These are phyloP conservation scores for Penicillium sp. DNA, from an alignment of 2,329 filamentous ascomycete species.

Conservation along the genomic window DNA sequence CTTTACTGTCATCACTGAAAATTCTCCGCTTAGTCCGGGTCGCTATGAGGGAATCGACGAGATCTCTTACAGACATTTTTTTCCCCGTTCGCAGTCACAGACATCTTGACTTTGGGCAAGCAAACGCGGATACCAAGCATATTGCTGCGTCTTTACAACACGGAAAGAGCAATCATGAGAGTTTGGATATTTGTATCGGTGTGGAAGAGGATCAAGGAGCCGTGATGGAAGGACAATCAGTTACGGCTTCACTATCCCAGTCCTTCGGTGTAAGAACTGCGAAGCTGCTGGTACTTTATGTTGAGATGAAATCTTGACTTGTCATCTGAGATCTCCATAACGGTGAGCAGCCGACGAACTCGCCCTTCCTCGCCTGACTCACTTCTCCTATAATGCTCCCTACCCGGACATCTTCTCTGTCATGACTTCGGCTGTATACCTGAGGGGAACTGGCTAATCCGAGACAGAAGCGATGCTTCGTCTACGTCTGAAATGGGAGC, in stretches of 20 bases:
- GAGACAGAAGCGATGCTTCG: background rate
- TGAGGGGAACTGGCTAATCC: background rate
- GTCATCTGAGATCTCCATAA: background rate
- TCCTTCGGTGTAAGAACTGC: background rate
- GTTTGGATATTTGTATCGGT: too few species aligned
- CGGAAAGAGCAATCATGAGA: too few species aligned
- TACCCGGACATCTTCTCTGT: background rate
- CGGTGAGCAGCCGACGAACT: background rate
- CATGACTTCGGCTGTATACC: background rate
- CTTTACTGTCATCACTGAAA: background rate
- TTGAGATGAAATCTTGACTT: background rate
- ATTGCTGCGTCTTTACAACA: background rate
- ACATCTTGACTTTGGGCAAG: background rate
- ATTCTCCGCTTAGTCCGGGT: background rate
- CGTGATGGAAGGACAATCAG: background rate
- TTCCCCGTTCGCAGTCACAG: background rate
- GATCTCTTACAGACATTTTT: background rate
- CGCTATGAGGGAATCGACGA: background rate
- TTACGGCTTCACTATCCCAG: background rate
- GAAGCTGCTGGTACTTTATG: background rate
- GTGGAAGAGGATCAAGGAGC: too few species aligned
- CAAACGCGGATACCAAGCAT: background rate
- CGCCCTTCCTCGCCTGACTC: background rate
- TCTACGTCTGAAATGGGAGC: background rate
- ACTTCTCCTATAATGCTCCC: background rate